These are phyloP conservation scores for Tylopilus subfusipes DNA, from an alignment of 768 basidiomycete genomes.

Conservation along the genomic window DNA sequence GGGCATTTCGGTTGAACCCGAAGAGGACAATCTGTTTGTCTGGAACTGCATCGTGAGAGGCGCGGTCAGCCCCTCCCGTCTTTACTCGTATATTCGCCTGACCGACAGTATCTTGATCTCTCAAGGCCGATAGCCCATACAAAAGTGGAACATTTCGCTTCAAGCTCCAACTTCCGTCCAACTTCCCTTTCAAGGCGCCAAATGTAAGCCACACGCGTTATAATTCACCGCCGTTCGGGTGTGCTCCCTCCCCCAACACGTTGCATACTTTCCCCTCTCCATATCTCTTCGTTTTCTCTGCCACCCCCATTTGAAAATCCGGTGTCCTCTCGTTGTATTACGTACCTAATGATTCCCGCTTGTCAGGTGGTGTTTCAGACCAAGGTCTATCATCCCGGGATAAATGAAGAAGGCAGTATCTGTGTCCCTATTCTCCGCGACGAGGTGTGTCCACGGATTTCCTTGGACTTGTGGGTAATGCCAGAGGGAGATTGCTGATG, in stretches of 20 bases:
- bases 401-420: conserved; percentile 84
- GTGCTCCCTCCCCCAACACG: conserved; percentile 16
- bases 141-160: conserved; percentile 79
- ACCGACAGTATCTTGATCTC: conserved; percentile 1
- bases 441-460: conserved; percentile 49
- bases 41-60: conserved; percentile 81
- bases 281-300: neutral
- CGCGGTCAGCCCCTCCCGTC: conserved; percentile 44
- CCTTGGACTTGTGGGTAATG: neutral
- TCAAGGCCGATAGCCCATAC: conserved; percentile 75
- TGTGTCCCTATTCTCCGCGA: conserved; percentile 83
- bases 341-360: conserved; percentile 15
- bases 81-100: neutral
- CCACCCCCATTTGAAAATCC: neutral
- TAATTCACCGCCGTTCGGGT: conserved; percentile 1
- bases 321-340: conserved; percentile 8
- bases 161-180: conserved; percentile 65
- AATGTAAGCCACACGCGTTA: conserved; percentile 41
- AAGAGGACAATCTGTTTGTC: conserved; percentile 69
- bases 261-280: conserved; percentile 6
- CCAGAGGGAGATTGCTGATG: conserved; percentile 4
- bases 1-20: conserved; percentile 60
- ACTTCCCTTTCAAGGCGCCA: conserved; percentile 87
- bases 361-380: conserved; percentile 76
- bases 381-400: conserved; percentile 87